Conservation (phyloP, 1,139 yeast genomes). For the Diutina rugosa region DNA sequence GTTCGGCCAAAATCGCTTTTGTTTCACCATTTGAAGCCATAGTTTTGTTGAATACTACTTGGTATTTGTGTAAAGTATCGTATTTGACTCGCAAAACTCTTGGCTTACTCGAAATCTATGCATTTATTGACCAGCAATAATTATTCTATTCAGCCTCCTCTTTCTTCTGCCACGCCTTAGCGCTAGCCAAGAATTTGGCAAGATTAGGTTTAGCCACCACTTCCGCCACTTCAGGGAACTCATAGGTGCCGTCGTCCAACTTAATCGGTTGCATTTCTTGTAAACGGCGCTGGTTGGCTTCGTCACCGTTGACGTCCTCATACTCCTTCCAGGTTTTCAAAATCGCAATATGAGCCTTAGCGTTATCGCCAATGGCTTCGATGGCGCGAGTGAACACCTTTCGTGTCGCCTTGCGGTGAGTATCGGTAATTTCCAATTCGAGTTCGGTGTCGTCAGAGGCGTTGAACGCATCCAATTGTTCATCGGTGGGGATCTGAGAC, state of each 20-base stretch:
- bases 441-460: constrained; percentile 24
- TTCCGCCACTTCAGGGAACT: constrained; percentile 36
- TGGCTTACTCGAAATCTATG: background rate
- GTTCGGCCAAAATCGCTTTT: background rate
- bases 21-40: no score
- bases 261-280: constrained; percentile 46
- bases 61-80: no score
- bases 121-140: background rate
- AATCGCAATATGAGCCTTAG: constrained; percentile 38
- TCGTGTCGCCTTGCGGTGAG: constrained; percentile 41
- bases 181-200: constrained; percentile 47
- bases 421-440: constrained; percentile 39
- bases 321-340: constrained; percentile 56
- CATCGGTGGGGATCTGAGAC: constrained; percentile 45
- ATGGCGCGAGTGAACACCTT: constrained; percentile 45
- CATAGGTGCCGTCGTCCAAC: constrained; percentile 46
- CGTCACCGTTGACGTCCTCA: constrained; percentile 52
- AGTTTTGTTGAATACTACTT: constrained; percentile 3
- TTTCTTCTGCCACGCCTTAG: constrained; percentile 16
- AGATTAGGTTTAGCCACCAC: constrained; percentile 29
- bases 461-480: constrained; percentile 31
- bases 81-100: background rate
- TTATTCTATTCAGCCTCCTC: background rate
- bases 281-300: constrained; percentile 20
- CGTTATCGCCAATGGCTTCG: constrained; percentile 25